Percentiles rank a stretch among this genome's conserved stretches.
These are phyloP conservation scores for Durusdinium trenchii DNA, from an alignment of 73 alveolate genomes.

Conservation along the genomic window DNA sequence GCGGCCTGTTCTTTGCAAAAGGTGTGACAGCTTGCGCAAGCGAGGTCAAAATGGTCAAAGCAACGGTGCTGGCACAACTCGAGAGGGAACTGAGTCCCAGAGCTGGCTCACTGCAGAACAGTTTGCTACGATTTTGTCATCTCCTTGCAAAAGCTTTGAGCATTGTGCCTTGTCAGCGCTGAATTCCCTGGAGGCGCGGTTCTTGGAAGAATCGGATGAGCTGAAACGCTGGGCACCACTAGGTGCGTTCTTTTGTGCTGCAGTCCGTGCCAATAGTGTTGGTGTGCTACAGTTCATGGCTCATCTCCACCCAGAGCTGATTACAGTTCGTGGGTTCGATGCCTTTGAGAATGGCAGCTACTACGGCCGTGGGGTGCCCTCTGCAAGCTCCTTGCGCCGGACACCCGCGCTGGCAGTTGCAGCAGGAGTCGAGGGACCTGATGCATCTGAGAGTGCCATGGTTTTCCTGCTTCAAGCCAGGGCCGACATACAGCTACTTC, in stretches of 20 bases:
- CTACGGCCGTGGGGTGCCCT: constrained; percentile 20
- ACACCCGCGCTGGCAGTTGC: constrained; percentile 52
- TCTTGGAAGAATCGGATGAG: background rate
- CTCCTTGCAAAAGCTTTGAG: constrained; percentile 6
- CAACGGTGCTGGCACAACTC: too few relatives aligned
- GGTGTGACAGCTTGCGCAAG: constrained; percentile 30
- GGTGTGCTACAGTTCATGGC: constrained; percentile 52
- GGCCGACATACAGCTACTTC: background rate
- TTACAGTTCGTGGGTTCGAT: constrained; percentile 7
- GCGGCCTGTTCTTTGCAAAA: constrained; percentile 43
- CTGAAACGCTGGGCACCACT: constrained; percentile 30
- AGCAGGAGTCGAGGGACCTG: background rate
- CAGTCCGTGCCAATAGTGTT: constrained; percentile 15
- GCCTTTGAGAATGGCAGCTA: constrained; percentile 47
- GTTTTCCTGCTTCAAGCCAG: constrained; percentile 9
- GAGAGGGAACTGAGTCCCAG: background rate
- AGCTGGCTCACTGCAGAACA: constrained; percentile 16
- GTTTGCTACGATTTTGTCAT: background rate
- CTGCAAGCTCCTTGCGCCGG: constrained; percentile 25
- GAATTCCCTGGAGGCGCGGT: constrained; percentile 17
- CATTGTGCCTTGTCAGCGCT: constrained; percentile 47
- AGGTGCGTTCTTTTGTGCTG: constrained; percentile 38
- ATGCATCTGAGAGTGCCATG: background rate
- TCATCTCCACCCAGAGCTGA: constrained; percentile 51
- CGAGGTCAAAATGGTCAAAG: background rate